These are phyloP conservation scores for Pseudozyma flocculosa DNA, from an alignment of 1,284 basidiomycete species.

Conservation along the genomic window DNA sequence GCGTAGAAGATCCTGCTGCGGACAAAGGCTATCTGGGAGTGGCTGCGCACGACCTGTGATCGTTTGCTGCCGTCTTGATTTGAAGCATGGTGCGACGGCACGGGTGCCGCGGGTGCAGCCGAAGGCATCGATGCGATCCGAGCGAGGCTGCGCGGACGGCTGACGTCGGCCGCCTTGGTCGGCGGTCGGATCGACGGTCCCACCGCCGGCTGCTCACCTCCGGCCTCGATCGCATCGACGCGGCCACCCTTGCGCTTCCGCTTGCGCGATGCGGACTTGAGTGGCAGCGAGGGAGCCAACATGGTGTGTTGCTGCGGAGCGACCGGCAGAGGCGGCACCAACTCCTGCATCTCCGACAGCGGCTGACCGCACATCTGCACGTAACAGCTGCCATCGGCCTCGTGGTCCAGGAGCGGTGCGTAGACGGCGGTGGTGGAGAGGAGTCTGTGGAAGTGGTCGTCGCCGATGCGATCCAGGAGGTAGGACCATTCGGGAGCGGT, in stretches of 20 bases:
- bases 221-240: too few species aligned
- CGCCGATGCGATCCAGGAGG: constrained; percentile 69
- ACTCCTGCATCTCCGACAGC: constrained; percentile 62
- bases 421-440: constrained; percentile 73
- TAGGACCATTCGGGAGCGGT: constrained; percentile 67
- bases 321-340: background rate
- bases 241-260: too few species aligned
- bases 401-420: constrained; percentile 63
- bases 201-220: too few species aligned
- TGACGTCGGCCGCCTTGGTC: too few species aligned
- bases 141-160: too few species aligned
- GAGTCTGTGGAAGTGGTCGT: constrained; percentile 71
- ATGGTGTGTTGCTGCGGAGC: too few species aligned
- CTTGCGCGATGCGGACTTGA: too few species aligned
- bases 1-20: constrained; percentile 71
- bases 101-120: background rate
- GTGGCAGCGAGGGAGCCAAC: background rate
- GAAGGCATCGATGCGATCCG: background rate
- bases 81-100: too few species aligned
- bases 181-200: too few species aligned
- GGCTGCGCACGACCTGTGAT: constrained; percentile 8
- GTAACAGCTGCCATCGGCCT: constrained; percentile 67
- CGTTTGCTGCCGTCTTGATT: background rate
- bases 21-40: constrained; percentile 64
- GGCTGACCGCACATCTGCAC: constrained; percentile 76